These are phyloP conservation scores for Tylopilus sp. DNA, from an alignment of 768 basidiomycete genomes.

Conservation along the genomic window DNA sequence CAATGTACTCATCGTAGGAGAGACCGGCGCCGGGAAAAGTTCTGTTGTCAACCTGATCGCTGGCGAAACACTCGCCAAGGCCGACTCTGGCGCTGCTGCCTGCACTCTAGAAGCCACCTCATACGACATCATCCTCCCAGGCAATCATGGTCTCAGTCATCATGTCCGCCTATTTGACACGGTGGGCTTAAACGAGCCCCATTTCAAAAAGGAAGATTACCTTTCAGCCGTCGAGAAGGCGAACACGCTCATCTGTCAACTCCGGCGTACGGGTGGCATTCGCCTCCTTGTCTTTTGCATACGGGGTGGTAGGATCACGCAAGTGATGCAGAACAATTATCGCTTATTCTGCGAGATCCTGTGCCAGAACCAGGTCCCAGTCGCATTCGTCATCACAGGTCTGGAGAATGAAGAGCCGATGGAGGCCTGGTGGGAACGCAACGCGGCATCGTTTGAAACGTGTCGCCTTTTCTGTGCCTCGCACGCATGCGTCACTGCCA, in stretches of 20 bases:
- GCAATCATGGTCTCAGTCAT: conserved; percentile 12
- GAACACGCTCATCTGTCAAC: conserved; percentile 33
- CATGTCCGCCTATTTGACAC: conserved; percentile 34
- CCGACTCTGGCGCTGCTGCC: conserved; percentile 31
- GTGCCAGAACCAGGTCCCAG: conserved; percentile 30
- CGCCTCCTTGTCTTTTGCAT: conserved; percentile 34
- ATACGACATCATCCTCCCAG: conserved; percentile 26
- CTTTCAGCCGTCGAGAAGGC: conserved; percentile 31
- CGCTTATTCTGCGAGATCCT: conserved; percentile 28
- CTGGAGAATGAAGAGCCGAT: conserved; percentile 32
- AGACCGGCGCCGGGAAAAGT: conserved; percentile 36
- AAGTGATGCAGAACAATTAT: conserved; percentile 30
- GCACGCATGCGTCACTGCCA: conserved; percentile 40
- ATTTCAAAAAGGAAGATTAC: conserved; percentile 19
- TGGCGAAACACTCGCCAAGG: conserved; percentile 22
- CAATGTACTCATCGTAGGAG: conserved; percentile 37
- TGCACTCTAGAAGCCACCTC: conserved; percentile 33
- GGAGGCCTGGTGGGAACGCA: conserved; percentile 35
- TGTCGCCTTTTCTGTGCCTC: conserved; percentile 24
- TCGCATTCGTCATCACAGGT: conserved; percentile 31
- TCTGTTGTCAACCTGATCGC: conserved; percentile 40
- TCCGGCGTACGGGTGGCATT: conserved; percentile 31
- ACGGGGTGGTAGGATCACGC: conserved; percentile 31
- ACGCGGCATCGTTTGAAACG: conserved; percentile 29
- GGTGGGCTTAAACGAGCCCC: conserved; percentile 30